Evolutionary conservation across 768 basidiomycete species (phyloP).

Genomic region (Sutorius australiensis): DNA sequence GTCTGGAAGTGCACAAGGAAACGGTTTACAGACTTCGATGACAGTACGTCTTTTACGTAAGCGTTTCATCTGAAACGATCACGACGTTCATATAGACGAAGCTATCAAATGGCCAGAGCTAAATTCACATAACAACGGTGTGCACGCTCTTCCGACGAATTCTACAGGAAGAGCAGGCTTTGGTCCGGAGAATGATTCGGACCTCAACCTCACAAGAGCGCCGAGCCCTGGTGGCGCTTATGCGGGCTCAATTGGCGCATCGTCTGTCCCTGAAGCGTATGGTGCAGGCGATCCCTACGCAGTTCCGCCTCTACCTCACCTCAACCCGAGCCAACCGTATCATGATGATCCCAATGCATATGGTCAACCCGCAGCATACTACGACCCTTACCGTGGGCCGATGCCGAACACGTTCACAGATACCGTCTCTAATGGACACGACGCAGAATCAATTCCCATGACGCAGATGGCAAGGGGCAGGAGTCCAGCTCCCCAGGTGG

Average conservation of each 20-base stretch:
- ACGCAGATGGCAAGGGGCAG: slow-evolving; percentile 50
- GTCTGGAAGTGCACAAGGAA: slow-evolving; percentile 87
- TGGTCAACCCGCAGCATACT: slow-evolving; percentile 45
- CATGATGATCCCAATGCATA: slow-evolving; percentile 59
- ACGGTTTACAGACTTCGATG: slow-evolving; percentile 70
- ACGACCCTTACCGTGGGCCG: slow-evolving; percentile 82
- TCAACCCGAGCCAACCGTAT: slow-evolving; percentile 76
- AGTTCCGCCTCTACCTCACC: slow-evolving; percentile 75
- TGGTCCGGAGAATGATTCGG: slow-evolving; percentile 54
- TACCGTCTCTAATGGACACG: slow-evolving; percentile 24
- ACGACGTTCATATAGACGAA: slow-evolving; percentile 46
- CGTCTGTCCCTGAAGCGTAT: slow-evolving; percentile 43
- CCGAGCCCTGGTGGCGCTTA: slow-evolving; percentile 45
- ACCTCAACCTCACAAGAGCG: slow-evolving; percentile 52
- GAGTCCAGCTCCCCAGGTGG: slow-evolving; percentile 41
- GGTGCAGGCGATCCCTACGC: slow-evolving; percentile 64
- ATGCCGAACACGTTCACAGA: slow-evolving; percentile 62
- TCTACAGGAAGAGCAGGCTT: slow-evolving; percentile 72
- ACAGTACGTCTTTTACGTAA: slow-evolving; percentile 52
- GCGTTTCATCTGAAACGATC: slow-evolving; percentile 6
- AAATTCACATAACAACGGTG: slow-evolving; percentile 56
- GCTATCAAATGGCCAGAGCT: slow-evolving; percentile 92
- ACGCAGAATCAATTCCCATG: slow-evolving; percentile 69
- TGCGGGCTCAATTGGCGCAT: slow-evolving; percentile 41
- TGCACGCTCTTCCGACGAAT: slow-evolving; percentile 64